Percentiles rank a stretch among this genome's conserved stretches.
phyloP scores from a whole-genome alignment of 345 rosid species.

The Cardamine chenopodiifolia region DNA sequence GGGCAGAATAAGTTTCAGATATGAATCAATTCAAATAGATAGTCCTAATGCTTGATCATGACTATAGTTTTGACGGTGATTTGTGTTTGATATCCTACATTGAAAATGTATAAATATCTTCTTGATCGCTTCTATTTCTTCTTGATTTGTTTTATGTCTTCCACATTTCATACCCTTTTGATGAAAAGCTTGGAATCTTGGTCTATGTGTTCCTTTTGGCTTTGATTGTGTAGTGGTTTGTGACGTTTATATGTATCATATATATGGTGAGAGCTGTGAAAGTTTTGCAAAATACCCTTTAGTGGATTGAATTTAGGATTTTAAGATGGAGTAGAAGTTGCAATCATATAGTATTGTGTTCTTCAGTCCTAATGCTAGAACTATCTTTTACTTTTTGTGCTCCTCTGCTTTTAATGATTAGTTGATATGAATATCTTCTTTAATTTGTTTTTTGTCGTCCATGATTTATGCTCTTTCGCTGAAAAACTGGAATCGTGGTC shows the following conservation, averaged over 20 bases:
- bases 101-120: not conserved
- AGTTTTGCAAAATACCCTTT: no score
- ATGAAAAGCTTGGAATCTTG: constrained; percentile 8
- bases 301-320: no score
- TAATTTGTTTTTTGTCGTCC: no score
- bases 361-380: no score
- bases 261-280: not conserved
- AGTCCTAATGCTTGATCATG: not conserved
- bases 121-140: not conserved
- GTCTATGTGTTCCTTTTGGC: constrained; percentile 1
- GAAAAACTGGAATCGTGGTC: no score
- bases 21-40: not conserved
- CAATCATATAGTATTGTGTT: no score
- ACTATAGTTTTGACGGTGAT: not conserved
- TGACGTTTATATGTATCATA: not conserved
- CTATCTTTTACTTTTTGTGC: no score
- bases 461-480: no score
- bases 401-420: no score
- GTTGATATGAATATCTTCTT: no score
- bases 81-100: not conserved
- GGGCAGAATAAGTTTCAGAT: not conserved
- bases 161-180: not conserved
- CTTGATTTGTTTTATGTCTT: not conserved
- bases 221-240: constrained; percentile 3
- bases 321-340: no score